Conservation (phyloP, 306 rosid species). For the Rubus idaeus region DNA sequence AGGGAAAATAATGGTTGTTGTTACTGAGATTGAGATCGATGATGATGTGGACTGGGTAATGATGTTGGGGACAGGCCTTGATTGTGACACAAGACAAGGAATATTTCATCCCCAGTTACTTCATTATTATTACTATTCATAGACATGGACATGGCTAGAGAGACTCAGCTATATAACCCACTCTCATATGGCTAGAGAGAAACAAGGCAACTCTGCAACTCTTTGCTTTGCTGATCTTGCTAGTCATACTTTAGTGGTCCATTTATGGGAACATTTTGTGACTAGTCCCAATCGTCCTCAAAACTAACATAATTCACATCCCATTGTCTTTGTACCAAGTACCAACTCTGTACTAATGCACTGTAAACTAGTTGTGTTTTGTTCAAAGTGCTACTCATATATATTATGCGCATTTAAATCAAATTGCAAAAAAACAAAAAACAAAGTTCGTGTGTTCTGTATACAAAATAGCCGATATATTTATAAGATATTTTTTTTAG, state of each 20-base stretch:
- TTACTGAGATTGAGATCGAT: conserved; percentile 40
- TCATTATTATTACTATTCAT: not conserved
- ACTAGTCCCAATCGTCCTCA: not conserved
- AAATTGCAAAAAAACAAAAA: no score
- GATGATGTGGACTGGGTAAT: conserved; percentile 45
- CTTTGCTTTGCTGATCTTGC: not conserved
- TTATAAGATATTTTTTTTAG: no score
- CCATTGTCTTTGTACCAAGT: not conserved
- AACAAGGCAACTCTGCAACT: not conserved
- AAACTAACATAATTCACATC: not conserved
- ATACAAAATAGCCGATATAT: no score
- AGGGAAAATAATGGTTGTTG: conserved; percentile 13
- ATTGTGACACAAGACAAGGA: conserved; percentile 25
- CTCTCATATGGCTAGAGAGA: not conserved
- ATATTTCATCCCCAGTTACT: not conserved
- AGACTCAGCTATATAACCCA: not conserved
- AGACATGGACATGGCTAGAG: not conserved
- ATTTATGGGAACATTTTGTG: not conserved
- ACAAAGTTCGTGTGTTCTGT: no score
- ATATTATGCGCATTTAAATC: no score
- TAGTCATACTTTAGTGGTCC: not conserved
- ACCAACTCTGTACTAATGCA: not conserved
- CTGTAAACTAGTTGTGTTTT: not conserved
- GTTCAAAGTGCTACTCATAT: no score
- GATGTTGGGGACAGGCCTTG: conserved; percentile 49